phyloP scores from a whole-genome alignment of 1,284 basidiomycete genomes.

The Vanrija sp. region DNA sequence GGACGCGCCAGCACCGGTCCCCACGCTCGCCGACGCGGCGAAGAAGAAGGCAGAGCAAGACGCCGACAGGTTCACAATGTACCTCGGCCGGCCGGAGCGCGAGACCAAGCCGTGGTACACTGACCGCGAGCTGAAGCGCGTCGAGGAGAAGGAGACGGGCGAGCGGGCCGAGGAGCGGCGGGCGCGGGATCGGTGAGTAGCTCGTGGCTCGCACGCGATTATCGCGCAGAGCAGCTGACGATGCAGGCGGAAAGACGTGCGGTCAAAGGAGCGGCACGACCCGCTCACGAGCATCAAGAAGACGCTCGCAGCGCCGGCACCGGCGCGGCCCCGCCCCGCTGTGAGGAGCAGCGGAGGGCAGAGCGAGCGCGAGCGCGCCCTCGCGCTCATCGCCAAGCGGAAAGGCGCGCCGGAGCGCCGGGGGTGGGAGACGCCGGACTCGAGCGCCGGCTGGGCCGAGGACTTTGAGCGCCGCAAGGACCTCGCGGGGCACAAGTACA shows the following conservation, averaged over 20 bases:
- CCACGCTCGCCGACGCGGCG: slow-evolving; percentile 23
- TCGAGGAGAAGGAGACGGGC: slow-evolving; percentile 42
- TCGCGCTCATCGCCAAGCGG: slow-evolving; percentile 40
- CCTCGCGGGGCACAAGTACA: slow-evolving; percentile 31
- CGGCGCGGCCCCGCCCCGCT: background rate
- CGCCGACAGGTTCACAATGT: slow-evolving; percentile 47
- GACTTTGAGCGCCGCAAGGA: slow-evolving; percentile 41
- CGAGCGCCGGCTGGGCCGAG: slow-evolving; percentile 22
- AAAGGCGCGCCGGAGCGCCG: slow-evolving; percentile 8
- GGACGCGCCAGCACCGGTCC: no score
- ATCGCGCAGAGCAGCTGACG: slow-evolving; percentile 4
- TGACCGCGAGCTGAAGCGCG: slow-evolving; percentile 39
- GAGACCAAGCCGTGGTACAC: slow-evolving; percentile 51
- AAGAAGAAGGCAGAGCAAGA: slow-evolving; percentile 39
- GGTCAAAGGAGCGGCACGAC: slow-evolving; percentile 38
- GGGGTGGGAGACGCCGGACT: slow-evolving; percentile 30
- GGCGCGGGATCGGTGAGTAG: slow-evolving; percentile 37
- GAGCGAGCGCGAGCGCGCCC: slow-evolving; percentile 43
- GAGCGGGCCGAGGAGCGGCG: slow-evolving; percentile 40
- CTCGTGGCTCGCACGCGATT: background rate
- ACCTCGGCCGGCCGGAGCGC: slow-evolving; percentile 45
- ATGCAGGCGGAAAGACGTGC: slow-evolving; percentile 41
- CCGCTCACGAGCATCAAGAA: slow-evolving; percentile 40
- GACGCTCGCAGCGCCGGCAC: slow-evolving; percentile 5
- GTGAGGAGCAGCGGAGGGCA: slow-evolving; percentile 5